Conservation (phyloP, 768 basidiomycete species). For the Scleroderma bovista region DNA sequence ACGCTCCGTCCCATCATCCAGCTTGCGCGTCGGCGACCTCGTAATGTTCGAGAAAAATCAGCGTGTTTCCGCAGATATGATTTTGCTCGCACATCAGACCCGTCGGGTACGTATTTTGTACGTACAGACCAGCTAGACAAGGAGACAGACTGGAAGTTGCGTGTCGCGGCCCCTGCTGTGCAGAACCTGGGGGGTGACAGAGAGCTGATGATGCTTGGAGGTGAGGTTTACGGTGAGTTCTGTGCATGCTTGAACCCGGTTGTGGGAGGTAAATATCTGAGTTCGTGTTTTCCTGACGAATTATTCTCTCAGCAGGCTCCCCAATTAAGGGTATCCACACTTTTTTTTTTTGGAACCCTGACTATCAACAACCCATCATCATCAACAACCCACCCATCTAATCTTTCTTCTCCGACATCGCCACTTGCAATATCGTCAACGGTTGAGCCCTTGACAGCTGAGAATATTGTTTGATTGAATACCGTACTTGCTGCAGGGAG, state of each 20-base stretch:
- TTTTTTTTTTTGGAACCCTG: slow-evolving; percentile 90
- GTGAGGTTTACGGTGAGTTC: slow-evolving; percentile 79
- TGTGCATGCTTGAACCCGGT: no score
- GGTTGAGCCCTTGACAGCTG: slow-evolving; percentile 85
- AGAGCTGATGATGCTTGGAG: slow-evolving; percentile 59
- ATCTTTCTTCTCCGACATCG: slow-evolving; percentile 15
- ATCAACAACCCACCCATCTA: slow-evolving; percentile 10
- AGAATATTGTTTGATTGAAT: slow-evolving; percentile 96
- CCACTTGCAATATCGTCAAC: slow-evolving; percentile 37
- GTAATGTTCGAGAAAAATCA: slow-evolving; percentile 94
- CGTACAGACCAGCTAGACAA: slow-evolving; percentile 97
- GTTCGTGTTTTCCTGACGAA: not conserved
- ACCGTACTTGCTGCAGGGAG: slow-evolving; percentile 95
- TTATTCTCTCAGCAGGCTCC: slow-evolving; percentile 63
- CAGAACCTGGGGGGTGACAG: slow-evolving; percentile 63
- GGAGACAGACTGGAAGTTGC: slow-evolving; percentile 98
- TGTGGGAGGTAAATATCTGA: no score
- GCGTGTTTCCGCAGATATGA: slow-evolving; percentile 90
- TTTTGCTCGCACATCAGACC: slow-evolving; percentile 86
- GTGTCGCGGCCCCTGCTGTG: slow-evolving; percentile 79
- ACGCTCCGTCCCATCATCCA: slow-evolving; percentile 81
- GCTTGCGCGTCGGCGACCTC: slow-evolving; percentile 86
- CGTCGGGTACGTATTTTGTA: slow-evolving; percentile 93
- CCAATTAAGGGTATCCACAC: slow-evolving; percentile 96
- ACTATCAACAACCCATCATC: slow-evolving; percentile 50